Base-by-base conservation (phyloP, 345 rosid species). In the Turnera subulata region DNA sequence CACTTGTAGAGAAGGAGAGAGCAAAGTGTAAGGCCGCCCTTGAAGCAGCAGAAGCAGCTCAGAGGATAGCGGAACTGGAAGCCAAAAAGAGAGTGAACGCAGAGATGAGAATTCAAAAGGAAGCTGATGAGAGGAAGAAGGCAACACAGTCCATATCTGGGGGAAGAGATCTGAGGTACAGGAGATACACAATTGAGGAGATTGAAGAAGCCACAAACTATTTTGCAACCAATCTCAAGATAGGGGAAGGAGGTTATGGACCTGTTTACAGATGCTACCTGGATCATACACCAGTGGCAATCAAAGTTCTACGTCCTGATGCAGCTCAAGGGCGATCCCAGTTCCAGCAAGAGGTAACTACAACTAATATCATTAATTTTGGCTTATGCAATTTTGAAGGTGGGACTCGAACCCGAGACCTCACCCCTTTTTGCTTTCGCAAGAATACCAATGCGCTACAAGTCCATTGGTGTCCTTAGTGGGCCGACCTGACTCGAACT, bases 231-330 rank as follows among this genome's bases (percentile, higher is more conserved):
- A 61, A 78, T 20, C 86, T 69, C 38, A 89, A 86, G 77, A 75
- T 92, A 13, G 98, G 98, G 29, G 98, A 89, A 83, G 97, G 98
- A 46, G 98, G 98, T 24, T 92, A 92, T 50, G 96, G 95, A 13
- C 97, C 98, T 19, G 98, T 89, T 18, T 92, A 76, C 76, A 74
- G 55, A 53, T 67, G 85, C 45, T 46, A 58, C 32, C 62, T 92
- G 53, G 89, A 89, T 69, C 89, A 79, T 29, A 92, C 98, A 13
- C 72, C 80, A 2, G 95, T 84, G 21, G 96, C 98, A 6, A 61
- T 89, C 45, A 92, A 89, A 79, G 97, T 89, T 53, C 76, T 92
- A 24, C 81, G 88, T 22, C 85, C 95, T 26, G 98, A 89, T 33
- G 97, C 96, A 0, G 81, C 81, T 58, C 97, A 89, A 68, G 98